Base-by-base conservation (phyloP, 2,329 filamentous ascomycete genomes). In the Paracoccidioides lutzii region DNA sequence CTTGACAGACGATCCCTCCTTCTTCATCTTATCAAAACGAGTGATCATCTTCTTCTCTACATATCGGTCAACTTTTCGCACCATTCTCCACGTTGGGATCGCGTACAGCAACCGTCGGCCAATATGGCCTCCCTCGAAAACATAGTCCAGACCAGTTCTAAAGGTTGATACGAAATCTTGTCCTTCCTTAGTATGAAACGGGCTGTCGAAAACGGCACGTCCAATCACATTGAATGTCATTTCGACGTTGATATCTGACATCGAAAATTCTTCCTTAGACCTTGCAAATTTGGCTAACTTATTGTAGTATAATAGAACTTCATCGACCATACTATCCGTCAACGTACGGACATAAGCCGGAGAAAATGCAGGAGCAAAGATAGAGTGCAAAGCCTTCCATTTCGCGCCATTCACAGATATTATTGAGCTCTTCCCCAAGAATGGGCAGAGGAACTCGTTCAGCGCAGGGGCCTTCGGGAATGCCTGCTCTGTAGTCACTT, bases 381-480 rank as follows among this genome's bases (percentile, higher is more conserved):
- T 66, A 35, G 60, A 61, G 48, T 73, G 65, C 72, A 72, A 74
- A 55, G 67, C 70, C 62, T 75, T 72, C 73, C 73, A 75, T 52
- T 69, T 64, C 12, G 63, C 60, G 2, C 73, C 73, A 22, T 74
- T 69, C 10, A 67, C 58, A 30, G 64, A 64, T 32, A 74, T 62
- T 40, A 67, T 58, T 2, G 73, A 59, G 48, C 72, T 68, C 9
- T 65, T 58, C 28, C 66, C 65, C 33, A 64, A 58, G 7, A 66
- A 60, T 8, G 55, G 58, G 7, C 63, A 63, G 1, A 67, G 63
- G 40, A 70, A 63, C n/a, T 63, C 62, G 28, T 63, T 59, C 0
- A 65, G 55, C 8, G 59, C 59, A n/a, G 59, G 62, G 41, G 63
- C 61, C 59, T 75, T 75, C 38, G 67, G 67, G 8, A 68, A 64